These are phyloP conservation scores for Saccharum hybrid DNA, from an alignment of 202 grass and related monocot genomes.

Conservation along the genomic window DNA sequence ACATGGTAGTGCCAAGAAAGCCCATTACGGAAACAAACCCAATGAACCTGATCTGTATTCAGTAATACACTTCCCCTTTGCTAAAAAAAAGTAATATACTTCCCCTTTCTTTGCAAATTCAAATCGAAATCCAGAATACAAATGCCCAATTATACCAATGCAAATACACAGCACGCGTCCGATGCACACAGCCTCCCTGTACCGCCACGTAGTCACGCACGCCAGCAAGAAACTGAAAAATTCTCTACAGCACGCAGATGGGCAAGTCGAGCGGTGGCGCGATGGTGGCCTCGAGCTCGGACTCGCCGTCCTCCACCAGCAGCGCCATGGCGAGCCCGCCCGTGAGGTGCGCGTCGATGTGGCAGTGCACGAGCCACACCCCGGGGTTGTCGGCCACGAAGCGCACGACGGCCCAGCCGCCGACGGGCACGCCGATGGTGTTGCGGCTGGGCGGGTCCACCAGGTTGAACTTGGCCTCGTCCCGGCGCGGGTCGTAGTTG, in stretches of 20 bases:
- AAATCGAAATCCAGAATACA: constrained; percentile 44
- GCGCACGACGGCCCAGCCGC: constrained; percentile 84
- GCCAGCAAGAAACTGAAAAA: background rate
- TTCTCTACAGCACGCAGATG: constrained; percentile 45
- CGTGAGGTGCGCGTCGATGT: constrained; percentile 73
- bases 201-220: background rate
- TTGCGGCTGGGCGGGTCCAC: constrained; percentile 84
- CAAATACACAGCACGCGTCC: constrained; percentile 16
- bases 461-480: constrained; percentile 74
- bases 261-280: constrained; percentile 81
- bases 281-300: constrained; percentile 56
- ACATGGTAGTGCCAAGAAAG: background rate
- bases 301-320: constrained; percentile 78
- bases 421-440: constrained; percentile 86
- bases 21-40: background rate
- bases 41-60: background rate
- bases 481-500: constrained; percentile 66
- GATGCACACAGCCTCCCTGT: constrained; percentile 20
- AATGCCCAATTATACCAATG: constrained; percentile 29
- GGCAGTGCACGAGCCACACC: constrained; percentile 94
- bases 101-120: background rate
- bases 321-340: constrained; percentile 86
- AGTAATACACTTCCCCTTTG: too few relatives aligned
- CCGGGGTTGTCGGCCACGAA: constrained; percentile 87
- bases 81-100: too few relatives aligned